Conservation (phyloP, 2,329 filamentous ascomycete species). For the Monilinia vaccinii-corymbosi region DNA sequence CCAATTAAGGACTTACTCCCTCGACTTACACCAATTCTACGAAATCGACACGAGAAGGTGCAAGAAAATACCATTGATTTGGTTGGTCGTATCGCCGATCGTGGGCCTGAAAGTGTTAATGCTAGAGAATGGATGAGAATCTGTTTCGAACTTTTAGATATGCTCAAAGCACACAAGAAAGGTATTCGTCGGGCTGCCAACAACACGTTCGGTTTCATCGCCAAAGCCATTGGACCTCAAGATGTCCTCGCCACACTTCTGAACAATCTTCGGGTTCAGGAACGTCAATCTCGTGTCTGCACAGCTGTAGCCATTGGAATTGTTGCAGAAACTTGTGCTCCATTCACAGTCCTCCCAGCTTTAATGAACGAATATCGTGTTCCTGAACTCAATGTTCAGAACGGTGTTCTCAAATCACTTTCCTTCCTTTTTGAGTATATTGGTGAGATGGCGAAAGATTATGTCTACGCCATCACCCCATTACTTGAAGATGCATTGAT, state of each 20-base stretch:
- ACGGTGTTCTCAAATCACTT: conserved; percentile 92
- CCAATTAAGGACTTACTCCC: conserved; percentile 94
- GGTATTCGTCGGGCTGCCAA: conserved; percentile 96
- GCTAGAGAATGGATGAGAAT: conserved; percentile 99
- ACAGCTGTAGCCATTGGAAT: conserved; percentile 98
- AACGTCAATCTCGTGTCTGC: conserved; percentile 96
- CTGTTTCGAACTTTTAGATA: conserved; percentile 96
- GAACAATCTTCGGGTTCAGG: conserved; percentile 94
- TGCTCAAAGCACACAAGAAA: conserved; percentile 99
- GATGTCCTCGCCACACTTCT: conserved; percentile 92
- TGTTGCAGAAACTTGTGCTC: conserved; percentile 94
- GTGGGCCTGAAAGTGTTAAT: conserved; percentile 92
- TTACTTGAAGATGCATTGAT: conserved; percentile 94
- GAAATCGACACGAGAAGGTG: conserved; percentile 97
- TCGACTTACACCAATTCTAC: conserved; percentile 91
- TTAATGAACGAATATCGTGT: conserved; percentile 99
- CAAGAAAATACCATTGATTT: conserved; percentile 99
- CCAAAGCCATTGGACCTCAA: conserved; percentile 96
- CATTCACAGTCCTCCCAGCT: conserved; percentile 95
- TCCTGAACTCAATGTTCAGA: conserved; percentile 96
- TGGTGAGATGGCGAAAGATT: conserved; percentile 98
- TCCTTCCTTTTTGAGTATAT: conserved; percentile 99
- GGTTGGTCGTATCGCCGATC: conserved; percentile 94
- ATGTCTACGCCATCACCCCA: conserved; percentile 95
- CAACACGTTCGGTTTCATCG: conserved; percentile 99